Percentiles rank a stretch among this genome's conserved stretches.
Conservation (phyloP, 305 asterid genomes). For the Solanum hybrid region DNA sequence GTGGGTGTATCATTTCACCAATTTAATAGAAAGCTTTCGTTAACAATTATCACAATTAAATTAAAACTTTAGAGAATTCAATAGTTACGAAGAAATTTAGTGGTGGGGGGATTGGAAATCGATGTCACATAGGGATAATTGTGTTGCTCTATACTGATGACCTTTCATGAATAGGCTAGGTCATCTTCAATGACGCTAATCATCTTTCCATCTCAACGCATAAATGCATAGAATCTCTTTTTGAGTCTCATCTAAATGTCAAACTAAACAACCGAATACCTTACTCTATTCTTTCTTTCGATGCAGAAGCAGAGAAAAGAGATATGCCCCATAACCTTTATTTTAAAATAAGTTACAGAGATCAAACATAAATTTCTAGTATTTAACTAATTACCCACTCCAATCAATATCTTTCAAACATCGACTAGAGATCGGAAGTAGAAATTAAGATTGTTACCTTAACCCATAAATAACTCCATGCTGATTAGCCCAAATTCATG, state of each 20-base stretch:
- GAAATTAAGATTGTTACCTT: not conserved
- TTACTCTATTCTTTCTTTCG: too few species aligned
- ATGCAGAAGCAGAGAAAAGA: not conserved
- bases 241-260: not conserved
- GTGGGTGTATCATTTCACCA: not conserved
- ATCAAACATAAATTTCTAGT: not conserved
- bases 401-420: not conserved
- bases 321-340: not conserved
- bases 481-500: not conserved
- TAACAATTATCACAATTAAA: not conserved
- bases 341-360: too few species aligned
- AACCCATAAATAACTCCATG: not conserved
- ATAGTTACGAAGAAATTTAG: too few species aligned
- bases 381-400: not conserved
- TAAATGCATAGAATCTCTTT: not conserved
- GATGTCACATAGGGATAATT: not conserved
- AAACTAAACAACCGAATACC: not conserved
- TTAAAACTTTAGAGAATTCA: not conserved
- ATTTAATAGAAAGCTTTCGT: not conserved
- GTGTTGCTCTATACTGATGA: not conserved
- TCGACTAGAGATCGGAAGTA: not conserved
- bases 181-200: not conserved
- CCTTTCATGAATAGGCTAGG: not conserved
- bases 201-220: not conserved
- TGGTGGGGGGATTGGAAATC: not conserved